These are phyloP conservation scores for Stephanodiscus triporus DNA, from an alignment of 108 stramenopile species.

Conservation along the genomic window DNA sequence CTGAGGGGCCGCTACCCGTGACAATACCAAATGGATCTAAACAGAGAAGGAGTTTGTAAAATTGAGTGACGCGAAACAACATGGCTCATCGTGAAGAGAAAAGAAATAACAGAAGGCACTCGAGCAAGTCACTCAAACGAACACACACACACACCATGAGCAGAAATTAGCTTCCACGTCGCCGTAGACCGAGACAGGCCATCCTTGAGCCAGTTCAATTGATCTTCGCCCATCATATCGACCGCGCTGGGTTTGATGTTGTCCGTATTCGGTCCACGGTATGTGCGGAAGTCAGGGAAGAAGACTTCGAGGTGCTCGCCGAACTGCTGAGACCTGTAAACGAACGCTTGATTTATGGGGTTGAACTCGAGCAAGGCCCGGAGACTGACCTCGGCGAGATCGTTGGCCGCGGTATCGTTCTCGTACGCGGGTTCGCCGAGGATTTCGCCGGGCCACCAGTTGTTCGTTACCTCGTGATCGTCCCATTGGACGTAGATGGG, in stretches of 20 bases:
- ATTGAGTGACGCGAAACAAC: neutral
- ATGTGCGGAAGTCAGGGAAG: slow-evolving; percentile 49
- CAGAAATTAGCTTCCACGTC: slow-evolving; percentile 57
- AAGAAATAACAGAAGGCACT: too few relatives aligned
- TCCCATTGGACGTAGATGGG: slow-evolving; percentile 54
- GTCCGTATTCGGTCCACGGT: slow-evolving; percentile 39
- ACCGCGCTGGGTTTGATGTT: slow-evolving; percentile 17
- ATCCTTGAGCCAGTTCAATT: slow-evolving; percentile 47
- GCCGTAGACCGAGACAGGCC: slow-evolving; percentile 28
- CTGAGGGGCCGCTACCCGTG: slow-evolving; percentile 33
- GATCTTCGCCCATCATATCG: slow-evolving; percentile 49
- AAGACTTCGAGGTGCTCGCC: slow-evolving; percentile 56
- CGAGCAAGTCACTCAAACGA: too few relatives aligned
- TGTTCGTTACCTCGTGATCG: slow-evolving; percentile 54
- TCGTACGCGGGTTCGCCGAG: slow-evolving; percentile 11
- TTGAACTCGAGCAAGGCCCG: slow-evolving; percentile 50
- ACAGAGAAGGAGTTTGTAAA: neutral
- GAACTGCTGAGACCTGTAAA: slow-evolving; percentile 45
- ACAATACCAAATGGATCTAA: slow-evolving; percentile 39
- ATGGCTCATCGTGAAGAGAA: neutral
- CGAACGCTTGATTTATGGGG: slow-evolving; percentile 22
- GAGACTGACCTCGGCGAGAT: slow-evolving; percentile 22
- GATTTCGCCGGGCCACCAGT: slow-evolving; percentile 40
- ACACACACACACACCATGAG: slow-evolving; percentile 18
- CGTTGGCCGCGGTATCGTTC: slow-evolving; percentile 11